Percentiles rank a stretch among this genome's conserved stretches.
phyloP scores from a whole-genome alignment of 257 asterid species.

The Ilex asprella region DNA sequence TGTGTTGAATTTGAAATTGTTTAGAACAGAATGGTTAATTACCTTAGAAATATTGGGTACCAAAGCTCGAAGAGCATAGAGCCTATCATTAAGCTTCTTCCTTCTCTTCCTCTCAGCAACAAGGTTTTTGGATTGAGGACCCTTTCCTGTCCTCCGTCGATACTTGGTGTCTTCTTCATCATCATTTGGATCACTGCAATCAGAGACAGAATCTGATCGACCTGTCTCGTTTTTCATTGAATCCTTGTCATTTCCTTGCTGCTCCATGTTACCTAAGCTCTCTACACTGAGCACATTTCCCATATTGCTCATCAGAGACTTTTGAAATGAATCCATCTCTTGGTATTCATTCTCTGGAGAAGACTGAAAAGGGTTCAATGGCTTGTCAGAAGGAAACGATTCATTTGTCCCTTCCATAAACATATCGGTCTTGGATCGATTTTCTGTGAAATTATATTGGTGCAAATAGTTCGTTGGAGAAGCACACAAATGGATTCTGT shows the following conservation, averaged over 20 bases:
- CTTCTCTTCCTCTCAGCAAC: slow-evolving; percentile 81
- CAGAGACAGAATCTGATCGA: slow-evolving; percentile 46
- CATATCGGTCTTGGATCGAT: slow-evolving; percentile 16
- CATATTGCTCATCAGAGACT: slow-evolving; percentile 20
- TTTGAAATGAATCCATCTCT: slow-evolving; percentile 28
- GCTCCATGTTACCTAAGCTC: slow-evolving; percentile 6
- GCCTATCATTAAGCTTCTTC: slow-evolving; percentile 83
- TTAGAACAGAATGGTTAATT: neutral
- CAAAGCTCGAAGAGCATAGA: slow-evolving; percentile 68
- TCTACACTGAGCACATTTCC: slow-evolving; percentile 14
- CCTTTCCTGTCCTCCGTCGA: slow-evolving; percentile 58
- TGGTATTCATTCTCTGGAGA: slow-evolving; percentile 14
- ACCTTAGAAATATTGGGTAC: slow-evolving; percentile 93
- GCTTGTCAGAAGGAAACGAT: slow-evolving; percentile 18
- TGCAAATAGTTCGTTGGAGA: slow-evolving; percentile 18
- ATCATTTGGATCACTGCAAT: slow-evolving; percentile 57
- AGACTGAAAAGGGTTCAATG: slow-evolving; percentile 3
- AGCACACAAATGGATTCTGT: slow-evolving; percentile 7
- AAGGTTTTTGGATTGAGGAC: slow-evolving; percentile 68
- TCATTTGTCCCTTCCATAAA: slow-evolving; percentile 37
- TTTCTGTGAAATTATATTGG: slow-evolving; percentile 19
- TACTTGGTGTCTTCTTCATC: slow-evolving; percentile 60
- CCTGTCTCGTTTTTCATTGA: slow-evolving; percentile 41
- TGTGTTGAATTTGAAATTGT: too few species aligned
- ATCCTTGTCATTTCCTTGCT: slow-evolving; percentile 39